Evolutionary conservation across 768 basidiomycete species (phyloP).

Genomic region (Phallus indusiatus): DNA sequence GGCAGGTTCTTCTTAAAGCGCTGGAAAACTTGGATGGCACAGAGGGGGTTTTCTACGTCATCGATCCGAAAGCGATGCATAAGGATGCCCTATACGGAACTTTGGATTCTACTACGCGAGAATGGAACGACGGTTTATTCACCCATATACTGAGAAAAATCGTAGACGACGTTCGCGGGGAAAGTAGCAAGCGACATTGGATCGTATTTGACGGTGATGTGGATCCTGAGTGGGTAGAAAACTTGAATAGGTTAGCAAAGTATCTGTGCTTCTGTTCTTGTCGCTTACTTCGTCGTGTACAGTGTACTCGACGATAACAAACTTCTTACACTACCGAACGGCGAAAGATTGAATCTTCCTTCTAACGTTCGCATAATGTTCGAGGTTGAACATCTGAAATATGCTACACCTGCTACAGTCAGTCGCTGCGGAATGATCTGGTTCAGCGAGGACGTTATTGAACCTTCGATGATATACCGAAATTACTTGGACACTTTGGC

Average conservation of each 20-base stretch:
- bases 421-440: constrained; percentile 99
- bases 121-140: constrained; percentile 99
- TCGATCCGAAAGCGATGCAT: constrained; percentile 98
- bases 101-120: constrained; percentile 91
- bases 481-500: constrained; percentile 78
- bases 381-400: constrained; percentile 95
- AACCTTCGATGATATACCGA: constrained; percentile 83
- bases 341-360: constrained; percentile 94
- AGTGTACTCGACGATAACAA: constrained; percentile 99
- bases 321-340: constrained; percentile 90
- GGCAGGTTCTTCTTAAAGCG: constrained; percentile 88
- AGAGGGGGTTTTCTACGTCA: constrained; percentile 92
- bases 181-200: constrained; percentile 95
- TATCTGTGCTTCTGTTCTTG: neutral
- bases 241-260: constrained; percentile 79
- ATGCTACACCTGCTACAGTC: constrained; percentile 96
- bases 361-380: constrained; percentile 99
- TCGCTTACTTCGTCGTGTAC: constrained; percentile 5
- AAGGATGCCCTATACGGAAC: constrained; percentile 98
- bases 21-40: constrained; percentile 84
- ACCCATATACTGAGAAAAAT: constrained; percentile 97
- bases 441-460: constrained; percentile 97
- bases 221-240: constrained; percentile 99
- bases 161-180: constrained; percentile 96
- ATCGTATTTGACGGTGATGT: constrained; percentile 99